These are phyloP conservation scores for Cercospora canescens DNA, from an alignment of 2,329 filamentous ascomycete genomes.

Conservation along the genomic window DNA sequence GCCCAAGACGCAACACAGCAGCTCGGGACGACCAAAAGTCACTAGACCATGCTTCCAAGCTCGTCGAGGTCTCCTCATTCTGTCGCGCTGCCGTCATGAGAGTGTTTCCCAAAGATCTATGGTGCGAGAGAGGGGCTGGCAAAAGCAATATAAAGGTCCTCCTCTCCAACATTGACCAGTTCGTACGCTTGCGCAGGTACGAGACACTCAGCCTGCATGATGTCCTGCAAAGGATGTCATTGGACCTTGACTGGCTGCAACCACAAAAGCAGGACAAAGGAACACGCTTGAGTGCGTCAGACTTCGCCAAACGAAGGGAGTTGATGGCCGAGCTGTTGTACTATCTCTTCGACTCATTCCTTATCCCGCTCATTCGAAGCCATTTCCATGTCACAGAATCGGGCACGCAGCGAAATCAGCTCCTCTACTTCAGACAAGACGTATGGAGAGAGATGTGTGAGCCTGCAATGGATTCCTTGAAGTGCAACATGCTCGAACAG, in stretches of 20 bases:
- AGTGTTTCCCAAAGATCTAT: constrained; percentile 74
- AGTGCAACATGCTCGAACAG: constrained; percentile 75
- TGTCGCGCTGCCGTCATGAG: constrained; percentile 74
- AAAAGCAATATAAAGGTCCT: constrained; percentile 62
- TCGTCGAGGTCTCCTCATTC: constrained; percentile 75
- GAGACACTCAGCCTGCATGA: constrained; percentile 81
- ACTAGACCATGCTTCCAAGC: constrained; percentile 67
- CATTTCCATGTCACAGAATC: constrained; percentile 97
- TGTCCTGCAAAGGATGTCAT: constrained; percentile 69
- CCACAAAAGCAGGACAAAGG: constrained; percentile 48
- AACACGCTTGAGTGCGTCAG: constrained; percentile 66
- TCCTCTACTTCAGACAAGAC: constrained; percentile 96
- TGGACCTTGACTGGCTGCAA: constrained; percentile 64
- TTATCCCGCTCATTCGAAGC: constrained; percentile 81
- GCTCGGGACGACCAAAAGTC: constrained; percentile 39
- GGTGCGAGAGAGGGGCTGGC: constrained; percentile 60
- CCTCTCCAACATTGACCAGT: constrained; percentile 70
- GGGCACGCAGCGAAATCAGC: constrained; percentile 70
- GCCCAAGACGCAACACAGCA: constrained; percentile 52
- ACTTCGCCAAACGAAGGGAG: constrained; percentile 73
- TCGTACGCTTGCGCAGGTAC: constrained; percentile 75
- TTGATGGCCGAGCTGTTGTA: constrained; percentile 85
- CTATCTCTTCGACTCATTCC: constrained; percentile 86
- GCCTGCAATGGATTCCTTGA: constrained; percentile 68
- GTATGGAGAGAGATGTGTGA: constrained; percentile 78